Conservation (phyloP, 2,329 filamentous ascomycete species). For the Fusarium albosuccineum region DNA sequence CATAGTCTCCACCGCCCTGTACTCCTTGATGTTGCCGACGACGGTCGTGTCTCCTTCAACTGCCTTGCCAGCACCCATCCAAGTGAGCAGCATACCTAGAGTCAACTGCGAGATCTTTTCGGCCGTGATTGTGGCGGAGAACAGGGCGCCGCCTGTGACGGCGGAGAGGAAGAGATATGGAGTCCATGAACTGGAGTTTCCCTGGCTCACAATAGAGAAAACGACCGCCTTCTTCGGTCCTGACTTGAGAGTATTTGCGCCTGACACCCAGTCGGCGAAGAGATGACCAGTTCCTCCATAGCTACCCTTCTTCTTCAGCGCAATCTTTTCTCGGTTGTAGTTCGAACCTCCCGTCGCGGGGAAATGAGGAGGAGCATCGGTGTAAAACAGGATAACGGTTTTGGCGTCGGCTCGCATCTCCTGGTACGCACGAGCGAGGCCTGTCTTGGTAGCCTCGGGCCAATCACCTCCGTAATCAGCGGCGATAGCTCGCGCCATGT, state of each 20-base stretch:
- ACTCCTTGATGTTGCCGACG: slow-evolving; percentile 24
- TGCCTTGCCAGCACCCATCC: slow-evolving; percentile 39
- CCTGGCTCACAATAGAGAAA: slow-evolving; percentile 56
- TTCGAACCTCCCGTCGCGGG: slow-evolving; percentile 48
- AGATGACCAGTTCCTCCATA: slow-evolving; percentile 51
- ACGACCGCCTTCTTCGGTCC: slow-evolving; percentile 57
- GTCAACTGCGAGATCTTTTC: slow-evolving; percentile 57
- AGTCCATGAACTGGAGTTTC: slow-evolving; percentile 37
- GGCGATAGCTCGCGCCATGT: slow-evolving; percentile 51
- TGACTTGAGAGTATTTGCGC: slow-evolving; percentile 49
- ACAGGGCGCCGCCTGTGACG: slow-evolving; percentile 57
- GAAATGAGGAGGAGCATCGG: slow-evolving; percentile 63
- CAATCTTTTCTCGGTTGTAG: slow-evolving; percentile 46
- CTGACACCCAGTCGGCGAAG: slow-evolving; percentile 61
- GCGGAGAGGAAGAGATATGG: slow-evolving; percentile 58
- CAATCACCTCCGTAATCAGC: slow-evolving; percentile 56
- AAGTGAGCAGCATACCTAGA: slow-evolving; percentile 45
- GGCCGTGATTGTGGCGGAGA: slow-evolving; percentile 48
- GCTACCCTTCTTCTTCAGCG: slow-evolving; percentile 19
- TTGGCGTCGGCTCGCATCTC: slow-evolving; percentile 62
- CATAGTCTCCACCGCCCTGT: slow-evolving; percentile 32
- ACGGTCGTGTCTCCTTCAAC: slow-evolving; percentile 18
- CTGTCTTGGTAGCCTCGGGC: slow-evolving; percentile 64
- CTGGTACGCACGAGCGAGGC: slow-evolving; percentile 59
- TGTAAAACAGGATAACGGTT: slow-evolving; percentile 63